A percentile compares a stretch with the other conserved stretches of the same genome.
Conservation (phyloP, 306 rosid species). For the Begonia peltatifolia region DNA sequence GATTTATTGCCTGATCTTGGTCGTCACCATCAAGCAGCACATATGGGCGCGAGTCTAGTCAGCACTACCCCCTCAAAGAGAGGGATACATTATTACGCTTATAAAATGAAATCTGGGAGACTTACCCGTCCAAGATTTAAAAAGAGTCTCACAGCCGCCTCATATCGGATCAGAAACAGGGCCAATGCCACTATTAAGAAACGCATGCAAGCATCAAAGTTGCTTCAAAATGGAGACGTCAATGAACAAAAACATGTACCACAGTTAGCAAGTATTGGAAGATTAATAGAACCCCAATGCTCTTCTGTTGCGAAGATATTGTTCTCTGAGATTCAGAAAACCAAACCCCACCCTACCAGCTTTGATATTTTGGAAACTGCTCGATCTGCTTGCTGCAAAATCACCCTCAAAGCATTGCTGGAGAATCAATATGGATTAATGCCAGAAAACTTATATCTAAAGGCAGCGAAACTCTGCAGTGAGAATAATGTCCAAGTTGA, state of each 20-base stretch:
- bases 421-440: conserved; percentile 63
- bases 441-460: conserved; percentile 65
- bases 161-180: conserved; percentile 70
- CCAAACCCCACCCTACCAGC: conserved; percentile 66
- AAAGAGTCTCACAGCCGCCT: conserved; percentile 60
- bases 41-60: conserved; percentile 72
- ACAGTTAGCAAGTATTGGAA: conserved; percentile 35
- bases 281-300: conserved; percentile 53
- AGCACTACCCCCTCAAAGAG: conserved; percentile 55
- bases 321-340: conserved; percentile 78
- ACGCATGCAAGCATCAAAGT: conserved; percentile 56
- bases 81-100: conserved; percentile 75
- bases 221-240: conserved; percentile 22
- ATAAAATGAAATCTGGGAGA: conserved; percentile 83
- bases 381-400: conserved; percentile 72
- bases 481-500: conserved; percentile 41
- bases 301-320: conserved; percentile 72
- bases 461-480: conserved; percentile 88
- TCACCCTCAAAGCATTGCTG: conserved; percentile 45
- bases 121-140: conserved; percentile 78
- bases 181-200: conserved; percentile 61
- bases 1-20: conserved; percentile 96
- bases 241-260: conserved; percentile 18
- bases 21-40: conserved; percentile 98
- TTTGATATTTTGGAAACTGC: conserved; percentile 58